Evolutionary conservation across 306 rosid genomes (phyloP).

Genomic region (Canavalia ensiformis): DNA sequence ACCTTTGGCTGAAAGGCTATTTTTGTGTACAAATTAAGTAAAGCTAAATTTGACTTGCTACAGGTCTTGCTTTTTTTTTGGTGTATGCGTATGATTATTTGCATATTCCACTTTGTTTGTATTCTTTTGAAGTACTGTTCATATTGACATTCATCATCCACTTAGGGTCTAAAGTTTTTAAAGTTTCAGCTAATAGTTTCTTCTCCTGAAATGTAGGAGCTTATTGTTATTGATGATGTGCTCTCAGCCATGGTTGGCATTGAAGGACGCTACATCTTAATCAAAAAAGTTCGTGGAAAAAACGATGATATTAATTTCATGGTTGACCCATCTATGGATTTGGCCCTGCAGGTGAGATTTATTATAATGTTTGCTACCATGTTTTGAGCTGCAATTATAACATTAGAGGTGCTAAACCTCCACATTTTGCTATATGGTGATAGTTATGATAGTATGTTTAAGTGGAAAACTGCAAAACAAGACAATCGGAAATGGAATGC

Average conservation of each 20-base stretch:
- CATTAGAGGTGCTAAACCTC: conserved; percentile 32
- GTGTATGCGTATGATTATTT: conserved; percentile 7
- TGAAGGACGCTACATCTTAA: conserved; percentile 87
- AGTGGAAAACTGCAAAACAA: background rate
- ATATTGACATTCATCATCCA: conserved; percentile 12
- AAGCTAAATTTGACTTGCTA: background rate
- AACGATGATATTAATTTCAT: conserved; percentile 65
- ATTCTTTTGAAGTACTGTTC: conserved; percentile 22
- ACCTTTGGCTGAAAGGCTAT: background rate
- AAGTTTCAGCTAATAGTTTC: conserved; percentile 32
- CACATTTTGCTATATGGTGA: conserved; percentile 27
- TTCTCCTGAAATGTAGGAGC: conserved; percentile 71
- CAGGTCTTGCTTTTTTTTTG: conserved; percentile 3
- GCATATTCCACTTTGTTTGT: background rate
- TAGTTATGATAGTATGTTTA: conserved; percentile 19
- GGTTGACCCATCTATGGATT: conserved; percentile 94
- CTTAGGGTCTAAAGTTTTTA: background rate
- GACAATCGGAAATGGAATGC: conserved; percentile 13
- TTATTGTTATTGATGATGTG: conserved; percentile 90
- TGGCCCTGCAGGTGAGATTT: conserved; percentile 87
- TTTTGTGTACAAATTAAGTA: background rate
- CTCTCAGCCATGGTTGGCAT: conserved; percentile 88
- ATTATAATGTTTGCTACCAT: background rate
- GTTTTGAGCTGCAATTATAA: conserved; percentile 21
- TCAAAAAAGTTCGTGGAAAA: conserved; percentile 71